These are phyloP conservation scores for Suillus hirtellus DNA, from an alignment of 768 basidiomycete genomes.

Conservation along the genomic window DNA sequence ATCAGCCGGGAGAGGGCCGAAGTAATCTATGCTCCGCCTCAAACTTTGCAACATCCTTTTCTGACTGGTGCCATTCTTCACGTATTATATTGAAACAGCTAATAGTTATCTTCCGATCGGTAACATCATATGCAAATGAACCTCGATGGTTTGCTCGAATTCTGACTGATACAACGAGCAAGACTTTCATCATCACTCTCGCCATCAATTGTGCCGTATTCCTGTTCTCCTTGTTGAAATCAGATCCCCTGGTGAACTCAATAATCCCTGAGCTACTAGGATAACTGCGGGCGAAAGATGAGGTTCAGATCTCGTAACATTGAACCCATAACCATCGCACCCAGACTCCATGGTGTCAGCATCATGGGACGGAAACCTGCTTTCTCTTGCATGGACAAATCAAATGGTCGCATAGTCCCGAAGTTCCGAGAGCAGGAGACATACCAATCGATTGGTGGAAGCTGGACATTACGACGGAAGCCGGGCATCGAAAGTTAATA, in stretches of 20 bases:
- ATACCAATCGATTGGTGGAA: neutral
- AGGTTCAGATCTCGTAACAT: neutral
- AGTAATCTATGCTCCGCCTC: too few species aligned
- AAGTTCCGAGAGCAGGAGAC: neutral
- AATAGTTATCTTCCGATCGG: too few species aligned
- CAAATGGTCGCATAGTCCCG: neutral
- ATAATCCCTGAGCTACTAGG: neutral
- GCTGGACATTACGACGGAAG: neutral
- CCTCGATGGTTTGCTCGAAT: too few species aligned
- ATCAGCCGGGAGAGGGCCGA: too few species aligned
- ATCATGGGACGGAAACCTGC: neutral
- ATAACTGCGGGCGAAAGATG: neutral
- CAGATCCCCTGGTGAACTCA: neutral
- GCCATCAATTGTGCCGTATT: neutral
- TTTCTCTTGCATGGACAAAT: neutral
- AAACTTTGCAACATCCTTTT: too few species aligned
- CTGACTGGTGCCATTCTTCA: too few species aligned
- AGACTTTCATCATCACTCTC: neutral
- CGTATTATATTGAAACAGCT: too few species aligned
- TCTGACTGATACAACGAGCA: too few species aligned
- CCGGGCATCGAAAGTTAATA: neutral
- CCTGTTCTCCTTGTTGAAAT: neutral
- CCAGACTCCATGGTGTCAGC: neutral
- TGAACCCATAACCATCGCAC: neutral
- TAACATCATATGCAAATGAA: too few species aligned